These are phyloP conservation scores for Esteya vermicola DNA, from an alignment of 2,329 filamentous ascomycete genomes.

Conservation along the genomic window DNA sequence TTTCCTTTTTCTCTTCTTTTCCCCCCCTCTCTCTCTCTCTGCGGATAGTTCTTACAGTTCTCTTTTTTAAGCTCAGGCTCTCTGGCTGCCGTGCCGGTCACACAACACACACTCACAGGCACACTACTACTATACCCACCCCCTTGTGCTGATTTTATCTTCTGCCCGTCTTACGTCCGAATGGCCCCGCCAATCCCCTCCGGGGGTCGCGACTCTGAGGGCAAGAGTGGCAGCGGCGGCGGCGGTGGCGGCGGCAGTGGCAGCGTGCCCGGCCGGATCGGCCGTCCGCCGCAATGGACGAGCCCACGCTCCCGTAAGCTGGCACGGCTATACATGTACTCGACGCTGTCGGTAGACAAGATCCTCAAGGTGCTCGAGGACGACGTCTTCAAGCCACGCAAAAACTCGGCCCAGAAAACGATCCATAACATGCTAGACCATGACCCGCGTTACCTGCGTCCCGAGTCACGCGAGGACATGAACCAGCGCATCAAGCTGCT, in stretches of 20 bases:
- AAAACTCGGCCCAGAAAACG: slow-evolving; percentile 45
- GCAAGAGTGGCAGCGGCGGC: slow-evolving; percentile 2
- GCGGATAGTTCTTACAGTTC: not conserved
- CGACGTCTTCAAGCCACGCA: slow-evolving; percentile 29
- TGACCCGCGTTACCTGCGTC: slow-evolving; percentile 42
- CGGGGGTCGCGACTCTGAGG: slow-evolving; percentile 5
- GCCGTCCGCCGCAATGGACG: slow-evolving; percentile 43
- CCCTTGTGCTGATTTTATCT: too few relatives aligned
- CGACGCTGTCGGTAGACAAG: slow-evolving; percentile 33
- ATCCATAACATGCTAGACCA: slow-evolving; percentile 42
- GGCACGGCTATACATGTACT: slow-evolving; percentile 42
- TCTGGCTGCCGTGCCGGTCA: too few relatives aligned
- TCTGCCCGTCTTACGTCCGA: too few relatives aligned
- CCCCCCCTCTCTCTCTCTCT: not conserved
- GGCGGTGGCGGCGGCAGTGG: too few relatives aligned
- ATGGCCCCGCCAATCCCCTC: too few relatives aligned
- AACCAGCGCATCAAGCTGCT: slow-evolving; percentile 31
- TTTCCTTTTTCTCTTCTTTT: not conserved
- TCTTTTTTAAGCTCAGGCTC: not conserved
- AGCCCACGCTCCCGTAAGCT: slow-evolving; percentile 36
- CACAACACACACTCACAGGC: too few relatives aligned
- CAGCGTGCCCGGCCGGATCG: slow-evolving; percentile 19
- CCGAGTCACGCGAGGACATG: slow-evolving; percentile 36
- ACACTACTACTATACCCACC: too few relatives aligned
- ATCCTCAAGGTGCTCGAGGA: slow-evolving; percentile 34